phyloP scores from a whole-genome alignment of 352 stramenopile genomes.

The Phytophthora nicotianae region DNA sequence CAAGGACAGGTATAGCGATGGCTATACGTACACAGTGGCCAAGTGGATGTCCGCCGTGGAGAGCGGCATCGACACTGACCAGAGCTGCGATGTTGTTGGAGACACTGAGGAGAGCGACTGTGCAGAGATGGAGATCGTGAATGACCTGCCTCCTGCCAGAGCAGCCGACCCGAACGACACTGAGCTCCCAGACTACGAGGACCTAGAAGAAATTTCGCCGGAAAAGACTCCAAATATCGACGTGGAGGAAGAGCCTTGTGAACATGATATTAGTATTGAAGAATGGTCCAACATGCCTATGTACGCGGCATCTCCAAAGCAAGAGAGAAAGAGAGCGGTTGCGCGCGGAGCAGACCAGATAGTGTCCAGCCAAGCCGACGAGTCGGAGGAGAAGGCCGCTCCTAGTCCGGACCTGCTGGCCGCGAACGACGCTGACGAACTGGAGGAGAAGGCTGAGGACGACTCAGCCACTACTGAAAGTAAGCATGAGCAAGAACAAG shows the following conservation, averaged over 20 bases:
- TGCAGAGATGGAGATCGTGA: not conserved
- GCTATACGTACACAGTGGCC: not conserved
- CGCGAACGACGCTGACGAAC: not conserved
- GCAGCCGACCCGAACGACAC: not conserved
- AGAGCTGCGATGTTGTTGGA: not conserved
- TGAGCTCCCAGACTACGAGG: not conserved
- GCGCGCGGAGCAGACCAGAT: not conserved
- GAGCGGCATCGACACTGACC: not conserved
- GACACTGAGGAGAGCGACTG: not conserved
- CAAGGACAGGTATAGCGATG: slow-evolving; percentile 2
- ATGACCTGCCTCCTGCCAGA: not conserved
- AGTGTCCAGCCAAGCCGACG: not conserved
- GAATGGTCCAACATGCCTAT: not conserved
- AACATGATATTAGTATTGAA: not conserved
- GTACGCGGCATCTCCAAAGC: not conserved
- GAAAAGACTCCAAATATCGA: not conserved
- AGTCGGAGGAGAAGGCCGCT: not conserved
- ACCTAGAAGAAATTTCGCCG: not conserved
- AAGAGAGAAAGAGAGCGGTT: not conserved
- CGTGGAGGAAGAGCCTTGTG: not conserved
- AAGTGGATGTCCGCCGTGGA: not conserved
- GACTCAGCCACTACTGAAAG: too few species aligned
- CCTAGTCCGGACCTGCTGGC: too few species aligned
- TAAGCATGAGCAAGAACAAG: too few species aligned
- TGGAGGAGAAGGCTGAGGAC: not conserved